Base-by-base conservation (phyloP, 108 stramenopile species). In the Cyclotella sp. region DNA sequence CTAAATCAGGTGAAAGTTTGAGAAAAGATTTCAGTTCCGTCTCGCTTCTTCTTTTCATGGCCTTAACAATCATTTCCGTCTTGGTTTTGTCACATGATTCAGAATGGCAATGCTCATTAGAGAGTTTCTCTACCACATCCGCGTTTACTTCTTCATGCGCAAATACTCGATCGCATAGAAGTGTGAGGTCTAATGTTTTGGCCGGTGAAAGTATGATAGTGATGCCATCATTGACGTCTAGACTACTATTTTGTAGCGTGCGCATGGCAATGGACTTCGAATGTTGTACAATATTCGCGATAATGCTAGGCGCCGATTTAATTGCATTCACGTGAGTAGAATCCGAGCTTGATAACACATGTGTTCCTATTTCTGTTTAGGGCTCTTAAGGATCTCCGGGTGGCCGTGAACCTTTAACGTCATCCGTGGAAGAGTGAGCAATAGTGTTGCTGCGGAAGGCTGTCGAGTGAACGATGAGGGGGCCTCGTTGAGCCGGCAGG, bases 21-120 rank as follows among this genome's bases (percentile, higher is more conserved):
- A 91, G 75, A 40, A 91, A 68, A 27, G 86, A 79, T 16, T 79
- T 72, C 26, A 93, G 70, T 54, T 87, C 76, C 16, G 29, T 53
- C 52, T 76, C 19, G 13, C 76, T 72, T 13, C 74, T 79, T 28
- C 53, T 52, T 61, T 88, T 85, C 81, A 92, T 83, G 16, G 75
- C 34, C 6, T 67, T n/a, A 0, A 52, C 87, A 11, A 88, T 43
- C 7, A 5, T 3, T 22, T 49, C 44, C 14, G 84, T 88, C 44
- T 84, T 75, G 14, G 40, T 22, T 24, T 55, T 34, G 19, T 61
- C 60, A 61, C 60, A 61, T 30, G 19, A n/a, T 6, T 34, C 34
- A 61, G 60, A 39, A 29, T 34, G 2, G 18, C 30, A 14, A 39
- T 61, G 34, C 60, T 61, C 60, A 61, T 61, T n/a, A 14, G 60